Percentiles rank a stretch among this genome's conserved stretches.
phyloP scores from a whole-genome alignment of 352 stramenopile genomes.

The Thraustotheca clavata region DNA sequence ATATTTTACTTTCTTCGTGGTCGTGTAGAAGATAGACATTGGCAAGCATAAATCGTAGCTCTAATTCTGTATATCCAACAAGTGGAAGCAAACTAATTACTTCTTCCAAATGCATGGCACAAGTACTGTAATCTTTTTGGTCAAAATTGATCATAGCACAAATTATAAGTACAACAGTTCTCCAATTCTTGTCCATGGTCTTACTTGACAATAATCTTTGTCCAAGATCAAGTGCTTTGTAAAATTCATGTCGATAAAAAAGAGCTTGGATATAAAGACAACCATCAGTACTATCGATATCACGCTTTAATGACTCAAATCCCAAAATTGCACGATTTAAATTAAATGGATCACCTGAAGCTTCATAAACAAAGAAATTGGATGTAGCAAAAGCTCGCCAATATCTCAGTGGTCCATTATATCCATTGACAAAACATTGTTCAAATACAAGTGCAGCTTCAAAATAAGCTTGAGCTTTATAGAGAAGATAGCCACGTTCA shows the following conservation, averaged over 20 bases:
- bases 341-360: background rate
- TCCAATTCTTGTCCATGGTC: slow-evolving; percentile 1
- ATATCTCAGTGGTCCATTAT: background rate
- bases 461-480: background rate
- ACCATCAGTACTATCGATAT: background rate
- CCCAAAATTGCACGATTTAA: background rate
- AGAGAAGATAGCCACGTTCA: background rate
- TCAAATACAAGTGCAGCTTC: slow-evolving; percentile 15
- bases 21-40: background rate
- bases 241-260: slow-evolving; percentile 6
- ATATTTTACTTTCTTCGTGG: no score
- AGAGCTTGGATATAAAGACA: slow-evolving; percentile 1
- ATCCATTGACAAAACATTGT: slow-evolving; percentile 4
- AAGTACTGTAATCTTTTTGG: background rate
- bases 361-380: slow-evolving; percentile 11
- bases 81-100: slow-evolving; percentile 1
- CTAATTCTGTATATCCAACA: slow-evolving; percentile 1
- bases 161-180: background rate
- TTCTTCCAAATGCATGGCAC: background rate
- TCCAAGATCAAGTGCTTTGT: background rate
- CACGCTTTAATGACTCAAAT: background rate
- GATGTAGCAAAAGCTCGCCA: background rate
- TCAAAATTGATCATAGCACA: slow-evolving; percentile 1
- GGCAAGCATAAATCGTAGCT: background rate
- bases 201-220: no score